Conservation (phyloP, 2,329 filamentous ascomycete species). For the Diaporthe vaccinii region DNA sequence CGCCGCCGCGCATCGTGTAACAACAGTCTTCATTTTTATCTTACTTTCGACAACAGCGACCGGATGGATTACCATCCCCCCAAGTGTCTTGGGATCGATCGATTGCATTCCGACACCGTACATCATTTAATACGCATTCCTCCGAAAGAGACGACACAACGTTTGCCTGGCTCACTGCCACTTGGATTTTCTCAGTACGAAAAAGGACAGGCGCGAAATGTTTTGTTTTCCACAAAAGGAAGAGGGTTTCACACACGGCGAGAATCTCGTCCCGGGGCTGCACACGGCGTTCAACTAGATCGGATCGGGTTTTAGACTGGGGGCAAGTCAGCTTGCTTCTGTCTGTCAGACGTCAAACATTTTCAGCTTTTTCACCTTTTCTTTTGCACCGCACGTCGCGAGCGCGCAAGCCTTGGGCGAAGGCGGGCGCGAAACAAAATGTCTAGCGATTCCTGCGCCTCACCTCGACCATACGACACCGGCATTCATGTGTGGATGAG, state of each 20-base stretch:
- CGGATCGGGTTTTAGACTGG: constrained; percentile 41
- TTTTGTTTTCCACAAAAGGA: constrained; percentile 28
- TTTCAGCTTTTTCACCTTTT: constrained; percentile 8
- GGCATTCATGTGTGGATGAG: constrained; percentile 27
- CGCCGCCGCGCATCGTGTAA: constrained; percentile 39
- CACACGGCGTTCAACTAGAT: constrained; percentile 53
- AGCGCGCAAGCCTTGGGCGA: constrained; percentile 35
- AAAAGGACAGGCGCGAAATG: constrained; percentile 24
- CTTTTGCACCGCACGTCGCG: constrained; percentile 16
- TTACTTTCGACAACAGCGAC: constrained; percentile 26
- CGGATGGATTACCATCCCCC: constrained; percentile 13
- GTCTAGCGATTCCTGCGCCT: constrained; percentile 28
- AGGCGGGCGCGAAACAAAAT: constrained; percentile 26
- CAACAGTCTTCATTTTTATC: constrained; percentile 36
- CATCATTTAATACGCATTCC: constrained; percentile 52
- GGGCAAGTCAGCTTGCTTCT: constrained; percentile 42
- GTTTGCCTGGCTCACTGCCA: constrained; percentile 49
- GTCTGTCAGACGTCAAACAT: constrained; percentile 37
- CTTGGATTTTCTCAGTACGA: constrained; percentile 44
- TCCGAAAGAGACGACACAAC: constrained; percentile 46
- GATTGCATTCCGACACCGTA: constrained; percentile 47
- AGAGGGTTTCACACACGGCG: constrained; percentile 42
- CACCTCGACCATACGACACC: constrained; percentile 13
- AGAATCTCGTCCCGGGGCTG: constrained; percentile 48
- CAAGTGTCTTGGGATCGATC: constrained; percentile 40